These are phyloP conservation scores for Talaromyces sp. DNA, from an alignment of 2,329 filamentous ascomycete genomes.

Conservation along the genomic window DNA sequence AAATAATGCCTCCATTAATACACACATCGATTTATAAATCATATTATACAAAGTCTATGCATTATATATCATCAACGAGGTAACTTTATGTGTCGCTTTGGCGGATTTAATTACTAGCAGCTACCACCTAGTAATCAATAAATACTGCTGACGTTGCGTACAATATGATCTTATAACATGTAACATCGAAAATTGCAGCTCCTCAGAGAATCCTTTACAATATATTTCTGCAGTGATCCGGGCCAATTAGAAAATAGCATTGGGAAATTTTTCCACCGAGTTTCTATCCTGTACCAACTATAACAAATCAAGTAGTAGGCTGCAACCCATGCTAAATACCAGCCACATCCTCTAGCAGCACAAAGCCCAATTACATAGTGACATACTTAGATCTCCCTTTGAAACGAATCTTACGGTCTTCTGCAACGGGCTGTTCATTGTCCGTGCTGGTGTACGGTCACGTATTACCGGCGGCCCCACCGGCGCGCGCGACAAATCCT, in stretches of 20 bases:
- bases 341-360: background rate
- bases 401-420: too few relatives aligned
- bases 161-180: background rate
- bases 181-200: background rate
- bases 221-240: background rate
- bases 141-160: background rate
- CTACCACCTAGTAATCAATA: background rate
- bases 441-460: background rate
- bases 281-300: background rate
- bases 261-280: background rate
- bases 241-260: background rate
- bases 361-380: background rate
- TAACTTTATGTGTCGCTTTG: background rate
- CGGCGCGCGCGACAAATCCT: background rate
- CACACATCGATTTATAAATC: background rate
- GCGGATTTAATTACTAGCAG: background rate
- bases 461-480: background rate
- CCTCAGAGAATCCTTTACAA: too few relatives aligned
- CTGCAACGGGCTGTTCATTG: background rate
- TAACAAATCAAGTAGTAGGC: background rate
- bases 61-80: background rate
- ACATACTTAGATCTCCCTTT: too few relatives aligned
- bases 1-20: background rate
- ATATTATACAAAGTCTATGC: background rate
- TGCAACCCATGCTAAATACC: background rate